Base-by-base conservation (phyloP, 2,329 filamentous ascomycete species). In the Gnomoniopsis smithogilvyi region DNA sequence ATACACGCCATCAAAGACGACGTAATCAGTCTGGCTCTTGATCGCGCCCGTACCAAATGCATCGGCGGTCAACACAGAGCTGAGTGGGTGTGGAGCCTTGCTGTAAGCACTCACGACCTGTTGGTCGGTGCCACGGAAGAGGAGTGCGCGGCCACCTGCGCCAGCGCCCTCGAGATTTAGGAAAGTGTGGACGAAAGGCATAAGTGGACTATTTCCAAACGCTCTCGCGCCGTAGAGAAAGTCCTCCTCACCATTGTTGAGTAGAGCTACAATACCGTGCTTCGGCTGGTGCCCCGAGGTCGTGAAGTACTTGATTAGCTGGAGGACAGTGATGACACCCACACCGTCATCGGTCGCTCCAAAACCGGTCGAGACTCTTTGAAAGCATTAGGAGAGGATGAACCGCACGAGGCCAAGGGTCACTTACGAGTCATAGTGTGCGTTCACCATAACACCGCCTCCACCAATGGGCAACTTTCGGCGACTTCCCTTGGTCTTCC, bases 161-260 rank as follows among this genome's bases (percentile, higher is more conserved):
- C 94, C 95, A 45, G 94, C 94, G 14, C 95, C 95, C 73, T 99
- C 95, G 17, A 99, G 84, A 66, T 99, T 99, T 64, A 98, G 78
- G 69, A 99, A 98, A 0, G 91, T 92, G 69, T 93, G 90, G 11
- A 91, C 84, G 58, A 96, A 90, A 54, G 85, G 85, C 12, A 91
- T 86, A 63, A 96, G 80, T 0, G 92, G 90, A 70, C 93, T 92
- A 65, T 92, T 86, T 30, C 90, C 87, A 68, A 96, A 97, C 6
- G 90, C 92, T 61, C 86, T 84, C 7, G 94, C 92, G 1, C 95
- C 95, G 64, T 96, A 91, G 12, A 98, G 78, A 38, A 87, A 95
- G 68, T 98, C 94, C 71, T 99, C 95, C 70, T 99, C 95, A 38
- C 90, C 94, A 68, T 98, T 97, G 79, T 99, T 99, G 69, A 98